Evolutionary conservation across 352 stramenopile species (phyloP).

Genomic region (Globisporangium polare): DNA sequence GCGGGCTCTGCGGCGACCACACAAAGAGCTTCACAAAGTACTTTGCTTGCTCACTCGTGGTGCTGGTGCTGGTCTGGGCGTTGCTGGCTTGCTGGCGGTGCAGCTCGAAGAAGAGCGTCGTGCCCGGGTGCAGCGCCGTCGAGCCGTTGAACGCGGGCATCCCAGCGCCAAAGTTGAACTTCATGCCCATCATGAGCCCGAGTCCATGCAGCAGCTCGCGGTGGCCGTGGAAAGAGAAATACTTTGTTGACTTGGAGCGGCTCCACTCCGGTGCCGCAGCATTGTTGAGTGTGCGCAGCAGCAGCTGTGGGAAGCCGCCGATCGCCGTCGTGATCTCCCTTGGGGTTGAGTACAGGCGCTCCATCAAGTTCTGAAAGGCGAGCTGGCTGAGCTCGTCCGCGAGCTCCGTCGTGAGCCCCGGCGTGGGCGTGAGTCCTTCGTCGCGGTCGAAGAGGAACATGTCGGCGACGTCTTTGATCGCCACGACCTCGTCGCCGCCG

Average conservation of each 20-base stretch:
- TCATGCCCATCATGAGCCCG: slow-evolving; percentile 76
- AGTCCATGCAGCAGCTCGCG: slow-evolving; percentile 77
- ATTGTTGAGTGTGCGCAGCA: slow-evolving; percentile 60
- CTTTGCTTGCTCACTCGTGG: slow-evolving; percentile 6
- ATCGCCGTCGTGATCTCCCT: slow-evolving; percentile 64
- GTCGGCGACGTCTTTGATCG: slow-evolving; percentile 72
- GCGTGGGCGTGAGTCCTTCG: slow-evolving; percentile 41
- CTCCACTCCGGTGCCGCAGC: slow-evolving; percentile 27
- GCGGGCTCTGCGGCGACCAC: slow-evolving; percentile 56
- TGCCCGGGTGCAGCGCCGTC: slow-evolving; percentile 58
- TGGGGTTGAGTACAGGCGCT: slow-evolving; percentile 66
- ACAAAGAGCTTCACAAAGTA: slow-evolving; percentile 66
- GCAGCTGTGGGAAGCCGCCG: slow-evolving; percentile 58
- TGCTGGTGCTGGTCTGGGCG: background rate
- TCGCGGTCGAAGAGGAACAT: slow-evolving; percentile 75
- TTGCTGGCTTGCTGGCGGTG: slow-evolving; percentile 23
- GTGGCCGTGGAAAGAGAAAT: slow-evolving; percentile 77
- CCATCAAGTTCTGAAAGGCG: slow-evolving; percentile 68
- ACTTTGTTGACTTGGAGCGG: slow-evolving; percentile 43
- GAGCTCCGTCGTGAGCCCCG: slow-evolving; percentile 44
- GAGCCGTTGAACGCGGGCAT: slow-evolving; percentile 62
- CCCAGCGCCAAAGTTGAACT: slow-evolving; percentile 62
- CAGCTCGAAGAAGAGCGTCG: slow-evolving; percentile 76
- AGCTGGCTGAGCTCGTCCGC: slow-evolving; percentile 47
- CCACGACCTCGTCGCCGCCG: slow-evolving; percentile 37